Percentiles rank a stretch among this genome's conserved stretches.
Conservation (phyloP, 2,329 filamentous ascomycete species). For the Cytospora piceicola region DNA sequence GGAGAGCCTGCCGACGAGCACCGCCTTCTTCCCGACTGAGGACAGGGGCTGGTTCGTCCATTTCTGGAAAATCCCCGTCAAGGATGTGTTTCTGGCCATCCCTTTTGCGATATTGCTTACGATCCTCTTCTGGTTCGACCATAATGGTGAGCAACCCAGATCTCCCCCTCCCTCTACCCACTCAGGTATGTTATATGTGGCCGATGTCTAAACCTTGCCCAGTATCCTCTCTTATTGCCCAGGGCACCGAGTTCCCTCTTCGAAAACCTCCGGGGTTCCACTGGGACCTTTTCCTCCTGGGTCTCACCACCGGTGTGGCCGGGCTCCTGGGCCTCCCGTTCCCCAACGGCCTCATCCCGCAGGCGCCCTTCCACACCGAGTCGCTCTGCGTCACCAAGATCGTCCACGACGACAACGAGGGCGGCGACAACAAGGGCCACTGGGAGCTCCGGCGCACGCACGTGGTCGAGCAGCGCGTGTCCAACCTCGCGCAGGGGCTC, state of each 20-base stretch:
- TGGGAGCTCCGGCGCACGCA: conserved; percentile 57
- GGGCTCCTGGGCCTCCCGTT: conserved; percentile 79
- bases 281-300: conserved; percentile 83
- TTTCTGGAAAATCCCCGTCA: conserved; percentile 77
- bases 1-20: conserved; percentile 73
- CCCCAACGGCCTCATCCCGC: conserved; percentile 81
- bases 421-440: conserved; percentile 59
- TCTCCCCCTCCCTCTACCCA: not conserved
- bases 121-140: conserved; percentile 87
- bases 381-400: conserved; percentile 73
- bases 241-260: conserved; percentile 81
- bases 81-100: conserved; percentile 80
- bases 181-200: not conserved
- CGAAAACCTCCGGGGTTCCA: conserved; percentile 82
- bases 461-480: conserved; percentile 78
- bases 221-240: conserved; percentile 82
- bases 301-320: conserved; percentile 74
- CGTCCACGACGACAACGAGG: conserved; percentile 57
- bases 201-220: conserved; percentile 18
- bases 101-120: conserved; percentile 84
- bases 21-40: conserved; percentile 77
- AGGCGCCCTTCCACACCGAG: conserved; percentile 81
- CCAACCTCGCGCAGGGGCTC: conserved; percentile 77
- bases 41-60: conserved; percentile 76
- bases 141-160: conserved; percentile 66